phyloP scores from a whole-genome alignment of 2,329 filamentous ascomycete genomes.

The Daldinia sp. region DNA sequence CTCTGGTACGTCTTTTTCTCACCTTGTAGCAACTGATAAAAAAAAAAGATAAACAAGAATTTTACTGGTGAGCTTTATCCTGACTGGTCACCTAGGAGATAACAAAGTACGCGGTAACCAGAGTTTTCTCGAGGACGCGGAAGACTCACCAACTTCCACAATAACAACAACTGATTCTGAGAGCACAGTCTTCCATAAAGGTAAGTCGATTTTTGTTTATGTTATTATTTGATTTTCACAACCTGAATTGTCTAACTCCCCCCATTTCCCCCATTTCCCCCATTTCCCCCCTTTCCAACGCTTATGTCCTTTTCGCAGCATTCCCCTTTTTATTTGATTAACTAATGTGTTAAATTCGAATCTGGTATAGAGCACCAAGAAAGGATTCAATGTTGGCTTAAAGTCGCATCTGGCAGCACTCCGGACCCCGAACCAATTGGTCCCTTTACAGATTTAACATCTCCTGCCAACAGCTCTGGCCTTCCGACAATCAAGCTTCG shows the following conservation, averaged over 20 bases:
- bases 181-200: not conserved
- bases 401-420: not conserved
- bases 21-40: not conserved
- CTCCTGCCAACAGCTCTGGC: not conserved
- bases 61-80: not conserved
- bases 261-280: not conserved
- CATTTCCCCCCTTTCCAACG: not conserved
- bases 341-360: not conserved
- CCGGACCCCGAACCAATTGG: not conserved
- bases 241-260: not conserved
- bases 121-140: not conserved
- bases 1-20: not conserved
- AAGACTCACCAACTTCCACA: not conserved
- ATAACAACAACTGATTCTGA: not conserved
- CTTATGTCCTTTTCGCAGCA: not conserved
- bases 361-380: not conserved
- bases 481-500: not conserved
- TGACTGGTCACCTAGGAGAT: not conserved
- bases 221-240: not conserved
- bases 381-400: not conserved
- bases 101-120: not conserved
- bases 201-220: not conserved
- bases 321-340: not conserved
- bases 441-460: not conserved
- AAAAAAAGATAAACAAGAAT: not conserved